Evolutionary conservation across 805 yeast species (phyloP).

Genomic region (Teunomyces aglyptinius): DNA sequence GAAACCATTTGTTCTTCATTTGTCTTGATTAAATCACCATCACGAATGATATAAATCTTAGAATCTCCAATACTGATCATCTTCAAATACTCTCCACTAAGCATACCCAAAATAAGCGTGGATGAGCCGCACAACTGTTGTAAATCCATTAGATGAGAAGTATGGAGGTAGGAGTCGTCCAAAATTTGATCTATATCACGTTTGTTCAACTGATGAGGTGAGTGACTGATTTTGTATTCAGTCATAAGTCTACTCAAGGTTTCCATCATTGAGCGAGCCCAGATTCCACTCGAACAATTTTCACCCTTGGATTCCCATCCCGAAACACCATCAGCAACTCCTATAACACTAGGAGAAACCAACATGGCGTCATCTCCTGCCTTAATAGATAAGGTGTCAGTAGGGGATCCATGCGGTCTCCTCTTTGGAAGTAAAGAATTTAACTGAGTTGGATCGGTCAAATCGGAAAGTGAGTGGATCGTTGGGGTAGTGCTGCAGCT

Average conservation of each 20-base stretch:
- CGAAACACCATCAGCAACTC: slow-evolving; percentile 57
- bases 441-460: slow-evolving; percentile 47
- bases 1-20: slow-evolving; percentile 49
- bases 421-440: slow-evolving; percentile 47
- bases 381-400: slow-evolving; percentile 50
- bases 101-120: slow-evolving; percentile 47
- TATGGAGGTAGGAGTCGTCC: slow-evolving; percentile 48
- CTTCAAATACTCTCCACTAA: slow-evolving; percentile 45
- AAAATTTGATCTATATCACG: slow-evolving; percentile 42
- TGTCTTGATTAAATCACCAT: slow-evolving; percentile 40
- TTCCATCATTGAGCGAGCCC: slow-evolving; percentile 54
- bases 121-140: slow-evolving; percentile 49
- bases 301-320: slow-evolving; percentile 49
- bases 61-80: slow-evolving; percentile 55
- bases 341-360: slow-evolving; percentile 50
- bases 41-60: slow-evolving; percentile 46
- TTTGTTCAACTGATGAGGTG: slow-evolving; percentile 37
- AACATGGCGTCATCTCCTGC: slow-evolving; percentile 61
- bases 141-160: slow-evolving; percentile 50
- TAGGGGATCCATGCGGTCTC: slow-evolving; percentile 51
- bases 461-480: slow-evolving; percentile 49
- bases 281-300: slow-evolving; percentile 48
- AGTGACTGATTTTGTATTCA: slow-evolving; percentile 40
- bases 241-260: slow-evolving; percentile 47
- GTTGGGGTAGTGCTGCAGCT: slow-evolving; percentile 36